Evolutionary conservation across 2,329 filamentous ascomycete genomes (phyloP), one percentile per base, ranked within the genome.

Genomic region (Drechslerella dactyloides): DNA sequence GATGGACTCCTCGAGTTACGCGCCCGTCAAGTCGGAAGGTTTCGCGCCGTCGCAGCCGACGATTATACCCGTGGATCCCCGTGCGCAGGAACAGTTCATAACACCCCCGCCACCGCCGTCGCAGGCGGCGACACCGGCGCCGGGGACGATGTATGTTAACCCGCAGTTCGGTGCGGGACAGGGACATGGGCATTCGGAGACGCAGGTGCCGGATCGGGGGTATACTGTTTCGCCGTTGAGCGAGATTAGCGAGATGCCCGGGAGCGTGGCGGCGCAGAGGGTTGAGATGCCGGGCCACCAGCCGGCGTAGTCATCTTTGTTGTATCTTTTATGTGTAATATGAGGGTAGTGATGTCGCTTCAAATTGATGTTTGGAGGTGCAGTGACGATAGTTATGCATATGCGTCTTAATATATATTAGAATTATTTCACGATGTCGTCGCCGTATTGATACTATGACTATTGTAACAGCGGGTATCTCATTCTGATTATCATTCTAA

Each of bases 151-250:
- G 19, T 70, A 70, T n/a, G 48, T 57, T 7, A 70, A 70, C 66
- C 66, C 59, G 15, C 59, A 63, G 30, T 70, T 70, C 24, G 63
- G 63, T 6, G 23, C 13, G n/a, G 35, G 46, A 21, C 37, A 40
- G 27, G 46, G 27, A 5, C 35, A 62, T 3, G 40, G 40, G 11
- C 23, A 62, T 10, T 24, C 48, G 55, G 23, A 7, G 3, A 48
- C n/a, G 4, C 27, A 53, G 17, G 48, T 27, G 21, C 37, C 51
- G 24, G 66, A 70, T 60, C 57, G 66, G 53, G 58, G 63, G 21
- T 70, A 70, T 44, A 70, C 66, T 0, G 66, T 70, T 21, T 63
- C 58, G n/a, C 66, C 66, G 46, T 48, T 70, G n/a, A 70, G 66
- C 15, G 44, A 48, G 44, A 58, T 58, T 1, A 48, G 33, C 6